Percentiles rank a stretch among this genome's conserved stretches.
These are phyloP conservation scores for Pseudogymnoascus sp. DNA, from an alignment of 2,329 filamentous ascomycete species.

Conservation along the genomic window DNA sequence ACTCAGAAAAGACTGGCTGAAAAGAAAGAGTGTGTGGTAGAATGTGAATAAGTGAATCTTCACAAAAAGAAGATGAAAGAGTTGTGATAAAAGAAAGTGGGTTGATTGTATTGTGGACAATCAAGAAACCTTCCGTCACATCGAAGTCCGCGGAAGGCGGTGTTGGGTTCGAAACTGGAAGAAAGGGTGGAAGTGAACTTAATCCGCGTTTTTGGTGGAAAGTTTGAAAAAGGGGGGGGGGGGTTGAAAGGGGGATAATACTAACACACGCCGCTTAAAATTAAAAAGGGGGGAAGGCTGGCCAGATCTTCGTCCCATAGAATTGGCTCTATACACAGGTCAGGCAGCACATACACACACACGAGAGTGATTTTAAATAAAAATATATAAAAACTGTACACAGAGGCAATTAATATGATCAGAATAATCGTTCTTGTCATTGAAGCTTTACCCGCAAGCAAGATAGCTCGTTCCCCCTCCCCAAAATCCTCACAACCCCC, in stretches of 20 bases:
- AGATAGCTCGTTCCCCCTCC: too few species aligned
- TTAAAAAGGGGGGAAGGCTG: not conserved
- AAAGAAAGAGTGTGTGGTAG: not conserved
- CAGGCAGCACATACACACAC: not conserved
- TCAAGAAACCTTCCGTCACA: not conserved
- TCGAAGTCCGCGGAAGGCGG: not conserved
- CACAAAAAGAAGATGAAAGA: not conserved
- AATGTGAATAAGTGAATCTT: not conserved
- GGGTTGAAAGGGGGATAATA: not conserved
- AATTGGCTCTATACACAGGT: not conserved
- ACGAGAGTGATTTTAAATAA: not conserved
- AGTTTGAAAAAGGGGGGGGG: not conserved
- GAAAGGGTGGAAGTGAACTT: not conserved
- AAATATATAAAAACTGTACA: not conserved
- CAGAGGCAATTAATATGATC: not conserved
- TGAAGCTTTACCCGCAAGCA: not conserved
- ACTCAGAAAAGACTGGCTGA: not conserved
- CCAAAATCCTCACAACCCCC: not conserved
- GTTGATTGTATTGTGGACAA: not conserved
- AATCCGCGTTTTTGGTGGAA: too few species aligned
- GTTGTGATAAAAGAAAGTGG: not conserved
- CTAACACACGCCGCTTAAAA: not conserved
- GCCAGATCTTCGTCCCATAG: not conserved
- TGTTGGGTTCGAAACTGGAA: not conserved
- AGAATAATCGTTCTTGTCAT: not conserved